Base-by-base conservation (phyloP, 1,284 basidiomycete species). In the Fistulinella staudtii region DNA sequence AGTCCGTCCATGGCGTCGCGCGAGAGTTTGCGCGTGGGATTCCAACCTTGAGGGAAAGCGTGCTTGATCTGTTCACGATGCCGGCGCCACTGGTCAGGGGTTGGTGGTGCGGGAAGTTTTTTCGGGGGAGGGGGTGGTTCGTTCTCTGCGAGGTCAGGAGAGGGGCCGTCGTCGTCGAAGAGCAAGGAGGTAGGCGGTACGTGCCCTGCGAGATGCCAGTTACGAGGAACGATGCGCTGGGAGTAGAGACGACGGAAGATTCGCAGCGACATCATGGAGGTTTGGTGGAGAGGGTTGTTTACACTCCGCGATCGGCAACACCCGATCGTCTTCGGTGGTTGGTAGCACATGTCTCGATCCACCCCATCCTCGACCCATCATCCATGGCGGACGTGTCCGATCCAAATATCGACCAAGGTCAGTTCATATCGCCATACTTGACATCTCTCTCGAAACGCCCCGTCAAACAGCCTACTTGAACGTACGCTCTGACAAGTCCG, bases 1-100 rank as follows among this genome's bases (percentile, higher is more conserved):
- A 96, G 62, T 23, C 84, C 84, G 46, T 88, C 85, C 92, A 96
- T 96, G 23, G 91, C 90, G 49, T 91, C 85, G 47, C 88, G 79
- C n/a, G 89, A 92, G 43, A 96, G 66, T 63, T 90, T 93, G 56
- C 83, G 85, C 36, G 86, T 86, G 8, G 93, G 93, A 39, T 75
- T 71, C 93, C 93, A 96, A 23, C 89, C 89, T 8, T 74, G 68
- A 13, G 89, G 89, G 59, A 88, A 91, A 7, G 65, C 58, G 51
- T 75, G 68, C 53, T 77, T 79, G 55, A 91, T 72, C 6, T 69
- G 61, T 36, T 69, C 64, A 23, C 79, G 75, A 64, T 90, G 85
- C n/a, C 64, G 64, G 43, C 63, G 64, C 69, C 71, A 75, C 56
- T 76, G 65, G 17, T 64, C 58, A 20, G 81, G 80, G 8, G 80